Percentiles rank a stretch among this genome's conserved stretches.
Conservation (phyloP, 768 basidiomycete genomes). For the Auricularia auricula-judae region DNA sequence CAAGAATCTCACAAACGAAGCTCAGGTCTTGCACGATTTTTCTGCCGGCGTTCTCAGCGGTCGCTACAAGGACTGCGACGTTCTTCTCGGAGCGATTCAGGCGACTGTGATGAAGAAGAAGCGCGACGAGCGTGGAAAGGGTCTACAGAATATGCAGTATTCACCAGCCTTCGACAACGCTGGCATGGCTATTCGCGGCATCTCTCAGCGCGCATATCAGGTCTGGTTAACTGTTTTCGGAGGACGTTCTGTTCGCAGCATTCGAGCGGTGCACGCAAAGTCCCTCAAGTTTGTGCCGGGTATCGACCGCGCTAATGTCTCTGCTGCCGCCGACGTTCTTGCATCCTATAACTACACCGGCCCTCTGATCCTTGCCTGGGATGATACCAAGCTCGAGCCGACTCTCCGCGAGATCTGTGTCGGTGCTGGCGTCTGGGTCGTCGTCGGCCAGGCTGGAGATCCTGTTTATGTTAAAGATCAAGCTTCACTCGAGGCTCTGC, state of each 20-base stretch:
- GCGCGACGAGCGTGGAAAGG: conserved; percentile 7
- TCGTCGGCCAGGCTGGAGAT: conserved; percentile 10
- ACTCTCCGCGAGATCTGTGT: conserved; percentile 7
- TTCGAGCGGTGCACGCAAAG: conserved; percentile 2
- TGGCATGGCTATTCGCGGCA: conserved; percentile 10
- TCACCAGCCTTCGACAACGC: conserved; percentile 8
- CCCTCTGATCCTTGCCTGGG: conserved; percentile 11
- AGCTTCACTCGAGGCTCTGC: conserved; percentile 9
- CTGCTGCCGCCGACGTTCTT: background rate
- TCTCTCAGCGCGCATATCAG: conserved; percentile 8
- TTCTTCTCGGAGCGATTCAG: conserved; percentile 12
- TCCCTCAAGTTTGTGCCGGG: conserved; percentile 11
- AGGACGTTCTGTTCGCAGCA: conserved; percentile 9
- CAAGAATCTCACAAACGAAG: conserved; percentile 2
- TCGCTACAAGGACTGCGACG: conserved; percentile 8
- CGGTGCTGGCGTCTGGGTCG: conserved; percentile 8
- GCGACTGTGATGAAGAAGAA: conserved; percentile 9
- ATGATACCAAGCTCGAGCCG: conserved; percentile 12
- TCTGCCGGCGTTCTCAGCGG: conserved; percentile 13
- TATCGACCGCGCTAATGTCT: conserved; percentile 7
- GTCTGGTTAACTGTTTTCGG: conserved; percentile 11
- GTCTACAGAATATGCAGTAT: conserved; percentile 12
- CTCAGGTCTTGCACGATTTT: conserved; percentile 6
- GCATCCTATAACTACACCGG: conserved; percentile 8
- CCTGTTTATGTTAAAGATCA: conserved; percentile 7